A percentile compares a stretch with the other conserved stretches of the same genome.
Evolutionary conservation across 169 alveolate species (phyloP).

Genomic region (Eimeria maxima): DNA sequence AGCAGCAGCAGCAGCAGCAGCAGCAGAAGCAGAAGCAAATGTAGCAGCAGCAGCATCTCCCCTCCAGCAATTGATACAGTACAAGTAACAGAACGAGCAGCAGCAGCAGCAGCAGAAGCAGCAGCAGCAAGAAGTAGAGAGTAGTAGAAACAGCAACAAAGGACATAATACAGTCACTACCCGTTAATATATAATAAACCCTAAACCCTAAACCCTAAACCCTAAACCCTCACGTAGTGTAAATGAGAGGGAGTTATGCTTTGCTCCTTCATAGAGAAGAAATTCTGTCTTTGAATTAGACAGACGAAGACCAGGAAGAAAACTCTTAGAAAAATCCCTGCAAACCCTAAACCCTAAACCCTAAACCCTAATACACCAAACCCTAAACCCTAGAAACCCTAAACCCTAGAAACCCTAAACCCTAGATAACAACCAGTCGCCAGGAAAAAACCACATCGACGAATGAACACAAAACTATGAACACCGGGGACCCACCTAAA

Average conservation of each 20-base stretch:
- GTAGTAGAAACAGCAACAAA: neutral
- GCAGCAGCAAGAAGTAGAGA: too few species aligned
- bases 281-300: neutral
- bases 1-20: too few species aligned
- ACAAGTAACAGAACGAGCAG: too few species aligned
- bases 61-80: too few species aligned
- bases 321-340: neutral
- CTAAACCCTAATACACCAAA: neutral
- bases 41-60: too few species aligned
- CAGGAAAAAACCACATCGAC: too few species aligned
- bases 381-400: slow-evolving; percentile 20
- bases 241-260: neutral
- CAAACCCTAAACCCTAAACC: slow-evolving; percentile 9
- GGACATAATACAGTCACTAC: neutral
- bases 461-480: too few species aligned
- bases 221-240: neutral
- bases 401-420: neutral
- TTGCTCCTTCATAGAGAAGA: neutral
- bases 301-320: neutral
- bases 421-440: too few species aligned
- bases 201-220: slow-evolving; percentile 47
- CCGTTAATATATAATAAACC: neutral
- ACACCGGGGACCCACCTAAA: too few species aligned
- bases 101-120: neutral
- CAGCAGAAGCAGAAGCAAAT: too few species aligned